Conservation (phyloP, 2,329 filamentous ascomycete genomes). For the Fusarium solani-melongenae region DNA sequence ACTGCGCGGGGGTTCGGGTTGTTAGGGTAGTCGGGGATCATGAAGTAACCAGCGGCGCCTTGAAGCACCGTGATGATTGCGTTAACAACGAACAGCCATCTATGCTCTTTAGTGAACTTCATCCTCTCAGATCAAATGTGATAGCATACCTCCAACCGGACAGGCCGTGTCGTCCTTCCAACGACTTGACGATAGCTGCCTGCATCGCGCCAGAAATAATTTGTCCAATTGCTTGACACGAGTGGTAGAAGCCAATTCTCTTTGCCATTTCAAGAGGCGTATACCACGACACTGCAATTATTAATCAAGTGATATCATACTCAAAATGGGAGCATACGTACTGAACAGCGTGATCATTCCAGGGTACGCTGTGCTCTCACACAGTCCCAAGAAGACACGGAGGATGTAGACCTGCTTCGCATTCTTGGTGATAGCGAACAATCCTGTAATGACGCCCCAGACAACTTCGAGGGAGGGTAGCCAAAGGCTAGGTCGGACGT, state of each 20-base stretch:
- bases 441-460: conserved; percentile 42
- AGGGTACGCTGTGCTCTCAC: conserved; percentile 50
- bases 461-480: conserved; percentile 50
- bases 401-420: conserved; percentile 49
- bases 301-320: not conserved
- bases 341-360: conserved; percentile 51
- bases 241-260: conserved; percentile 55
- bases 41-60: conserved; percentile 47
- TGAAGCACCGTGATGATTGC: conserved; percentile 50
- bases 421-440: conserved; percentile 49
- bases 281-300: conserved; percentile 19
- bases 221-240: conserved; percentile 52
- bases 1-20: conserved; percentile 40
- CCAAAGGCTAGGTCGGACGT: conserved; percentile 52
- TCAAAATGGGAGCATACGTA: not conserved
- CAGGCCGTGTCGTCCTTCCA: conserved; percentile 51
- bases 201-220: conserved; percentile 59
- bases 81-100: conserved; percentile 59
- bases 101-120: not conserved
- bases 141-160: conserved; percentile 53
- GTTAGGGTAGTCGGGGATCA: conserved; percentile 50
- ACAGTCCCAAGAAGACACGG: conserved; percentile 54
- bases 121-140: not conserved
- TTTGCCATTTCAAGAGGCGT: conserved; percentile 21
- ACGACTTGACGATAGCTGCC: conserved; percentile 52